Evolutionary conservation across 2,329 filamentous ascomycete species (phyloP), one percentile per base, ranked within the genome.

Genomic region (Thelonectria discophora): DNA sequence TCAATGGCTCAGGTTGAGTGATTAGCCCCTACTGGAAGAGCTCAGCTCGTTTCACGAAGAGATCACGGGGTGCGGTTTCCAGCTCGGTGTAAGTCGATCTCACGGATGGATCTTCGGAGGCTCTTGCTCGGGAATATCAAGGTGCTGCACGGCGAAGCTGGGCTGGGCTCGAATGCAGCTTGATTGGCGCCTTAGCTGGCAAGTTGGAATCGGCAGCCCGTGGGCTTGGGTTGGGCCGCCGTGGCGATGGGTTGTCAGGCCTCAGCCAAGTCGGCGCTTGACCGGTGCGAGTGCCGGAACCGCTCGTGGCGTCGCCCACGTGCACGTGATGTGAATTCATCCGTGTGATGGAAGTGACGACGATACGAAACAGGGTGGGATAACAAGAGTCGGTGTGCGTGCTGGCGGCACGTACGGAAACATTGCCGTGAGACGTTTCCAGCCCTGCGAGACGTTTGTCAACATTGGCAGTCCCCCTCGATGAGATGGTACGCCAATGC

Each of bases 321-420:
- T 43, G 57, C 61, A 71, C 65, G 58, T 69, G 66, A 70, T 55
- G 53, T 39, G 39, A 18, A 52, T 51, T 61, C 47, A 53, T 49
- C 51, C 39, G 24, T 24, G 24, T 20, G 17, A 34, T n/a, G 18
- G 54, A 32, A 34, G 49, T 62, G 55, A 52, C 61, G 32, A 52
- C 56, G 42, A 63, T 62, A 62, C 59, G 60, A 63, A 62, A 69
- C 60, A 65, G 61, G 61, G 42, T 20, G 42, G 42, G 55, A 65
- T 24, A 24, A 24, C 24, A 70, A 69, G 66, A 69, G 68, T 70
- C 68, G 68, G 68, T 71, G n/a, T n/a, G n/a, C n/a, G 68, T 68
- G 65, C 56, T 57, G 63, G 65, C 48, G 55, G 56, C 17, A 57
- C 56, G 45, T 46, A 48, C 50, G 52, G 51, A 62, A 60, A 57